Base-by-base conservation (phyloP, 1,284 basidiomycete genomes). In the Moniliella sp. region DNA sequence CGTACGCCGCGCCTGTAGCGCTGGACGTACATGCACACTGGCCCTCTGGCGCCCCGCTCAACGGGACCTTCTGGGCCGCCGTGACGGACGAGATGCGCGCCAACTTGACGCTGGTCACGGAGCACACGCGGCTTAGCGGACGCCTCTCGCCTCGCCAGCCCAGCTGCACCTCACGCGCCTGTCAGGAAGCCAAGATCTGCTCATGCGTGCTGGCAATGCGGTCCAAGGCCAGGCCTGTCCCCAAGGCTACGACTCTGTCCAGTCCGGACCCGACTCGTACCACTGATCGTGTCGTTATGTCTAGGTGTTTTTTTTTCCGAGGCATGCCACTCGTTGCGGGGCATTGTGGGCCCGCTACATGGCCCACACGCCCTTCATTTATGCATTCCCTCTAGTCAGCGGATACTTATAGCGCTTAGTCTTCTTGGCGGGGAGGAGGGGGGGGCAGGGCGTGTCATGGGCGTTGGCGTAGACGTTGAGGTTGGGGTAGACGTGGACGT, bases 11-110 rank as follows among this genome's bases (percentile, higher is more conserved):
- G 10, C 25, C 25, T 15, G 31, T 42, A 2, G 15, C 5, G 10
- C 30, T 42, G 4, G 26, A n/a, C 15, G 25, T 16, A 7, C 15
- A 16, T 11, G 17, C 27, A n/a, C 28, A 15, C 2, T 81, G 78
- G 78, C 67, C 68, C 4, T 49, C 59, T 3, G 65, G 66, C 30
- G 76, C 76, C 39, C 77, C 78, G 0, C 59, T 81, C 35, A 81
- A 81, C 45, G 76, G 74, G 11, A 78, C 78, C 4, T 81, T 75
- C 72, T 81, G 77, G 76, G 76, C 78, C 46, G 67, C 62, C 15
- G 71, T 80, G 25, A 80, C 78, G 2, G 76, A 80, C 64, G 62
- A 61, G 31, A 78, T 80, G 76, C 65, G 68, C 42, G 52, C 58
- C 3, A 65, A 78, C 40, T 52, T 67, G 1, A 65, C 67, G 15